phyloP scores from a whole-genome alignment of 2,329 filamentous ascomycete genomes.

The Bimuria novae-zelandiae region DNA sequence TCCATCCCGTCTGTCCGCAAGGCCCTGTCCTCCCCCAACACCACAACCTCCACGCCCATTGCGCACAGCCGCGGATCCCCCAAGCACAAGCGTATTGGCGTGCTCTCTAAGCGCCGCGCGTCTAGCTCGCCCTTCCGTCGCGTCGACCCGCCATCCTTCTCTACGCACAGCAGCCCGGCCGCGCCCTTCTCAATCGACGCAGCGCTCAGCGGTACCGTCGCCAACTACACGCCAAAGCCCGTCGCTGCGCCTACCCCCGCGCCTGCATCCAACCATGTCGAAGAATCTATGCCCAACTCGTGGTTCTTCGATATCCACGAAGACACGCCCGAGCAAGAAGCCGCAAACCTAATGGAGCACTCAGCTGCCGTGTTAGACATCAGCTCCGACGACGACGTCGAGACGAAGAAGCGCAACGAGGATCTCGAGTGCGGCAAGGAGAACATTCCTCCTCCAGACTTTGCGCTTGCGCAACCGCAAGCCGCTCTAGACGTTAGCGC shows the following conservation, averaged over 20 bases:
- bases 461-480: slow-evolving; percentile 23
- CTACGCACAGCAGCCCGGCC: slow-evolving; percentile 48
- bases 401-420: slow-evolving; percentile 57
- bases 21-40: slow-evolving; percentile 49
- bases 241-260: slow-evolving; percentile 36
- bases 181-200: slow-evolving; percentile 84
- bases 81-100: slow-evolving; percentile 69
- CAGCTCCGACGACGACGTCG: slow-evolving; percentile 80
- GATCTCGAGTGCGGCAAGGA: slow-evolving; percentile 79
- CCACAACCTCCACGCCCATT: slow-evolving; percentile 50
- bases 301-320: slow-evolving; percentile 97
- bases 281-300: slow-evolving; percentile 61
- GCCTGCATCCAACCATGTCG: slow-evolving; percentile 49
- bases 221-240: slow-evolving; percentile 60
- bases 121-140: slow-evolving; percentile 66
- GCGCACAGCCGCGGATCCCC: slow-evolving; percentile 72
- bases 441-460: slow-evolving; percentile 76
- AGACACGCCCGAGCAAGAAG: slow-evolving; percentile 86
- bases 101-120: slow-evolving; percentile 70
- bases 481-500: slow-evolving; percentile 1
- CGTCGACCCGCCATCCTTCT: slow-evolving; percentile 70
- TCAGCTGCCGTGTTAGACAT: slow-evolving; percentile 86
- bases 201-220: slow-evolving; percentile 76
- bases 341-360: slow-evolving; percentile 92
- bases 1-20: slow-evolving; percentile 40